Evolutionary conservation across 192 early-diverging fungal species (phyloP).

Genomic region (Backusella psychrophila): DNA sequence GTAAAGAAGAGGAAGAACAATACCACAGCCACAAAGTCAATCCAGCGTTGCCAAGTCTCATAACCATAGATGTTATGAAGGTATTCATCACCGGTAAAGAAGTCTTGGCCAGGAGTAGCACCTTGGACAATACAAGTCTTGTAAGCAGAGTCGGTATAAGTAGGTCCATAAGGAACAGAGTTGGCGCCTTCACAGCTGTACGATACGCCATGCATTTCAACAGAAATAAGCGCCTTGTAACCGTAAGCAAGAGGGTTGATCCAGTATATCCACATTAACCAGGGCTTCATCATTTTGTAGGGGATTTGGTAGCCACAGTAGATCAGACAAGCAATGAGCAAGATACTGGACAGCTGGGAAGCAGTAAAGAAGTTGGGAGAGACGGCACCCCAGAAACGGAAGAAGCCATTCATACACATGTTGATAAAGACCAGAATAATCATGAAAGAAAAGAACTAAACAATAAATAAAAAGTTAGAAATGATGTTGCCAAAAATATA

Average conservation of each 20-base stretch:
- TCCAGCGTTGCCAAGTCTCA: slow-evolving; percentile 54
- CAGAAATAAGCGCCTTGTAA: slow-evolving; percentile 56
- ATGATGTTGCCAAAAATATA: not conserved
- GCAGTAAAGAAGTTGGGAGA: slow-evolving; percentile 51
- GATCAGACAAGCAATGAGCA: slow-evolving; percentile 48
- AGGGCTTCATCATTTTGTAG: slow-evolving; percentile 53
- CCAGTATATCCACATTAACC: slow-evolving; percentile 63
- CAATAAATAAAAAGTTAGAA: slow-evolving; percentile 51
- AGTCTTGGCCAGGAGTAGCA: slow-evolving; percentile 44
- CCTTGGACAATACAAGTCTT: slow-evolving; percentile 65
- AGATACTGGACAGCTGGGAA: slow-evolving; percentile 48
- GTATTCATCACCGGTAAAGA: slow-evolving; percentile 63
- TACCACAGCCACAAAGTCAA: slow-evolving; percentile 59
- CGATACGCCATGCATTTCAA: slow-evolving; percentile 56
- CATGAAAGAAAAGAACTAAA: slow-evolving; percentile 56
- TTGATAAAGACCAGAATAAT: slow-evolving; percentile 50
- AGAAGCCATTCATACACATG: slow-evolving; percentile 55
- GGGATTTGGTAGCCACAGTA: slow-evolving; percentile 69
- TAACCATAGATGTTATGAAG: slow-evolving; percentile 52
- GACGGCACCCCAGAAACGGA: slow-evolving; percentile 56
- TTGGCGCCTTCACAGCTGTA: slow-evolving; percentile 37
- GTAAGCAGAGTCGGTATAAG: slow-evolving; percentile 38
- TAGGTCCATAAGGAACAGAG: slow-evolving; percentile 29
- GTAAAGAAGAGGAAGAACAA: slow-evolving; percentile 46
- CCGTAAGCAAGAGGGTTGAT: slow-evolving; percentile 63